Conservation (phyloP, 208 protist species). For the Crithidia thermophila region DNA sequence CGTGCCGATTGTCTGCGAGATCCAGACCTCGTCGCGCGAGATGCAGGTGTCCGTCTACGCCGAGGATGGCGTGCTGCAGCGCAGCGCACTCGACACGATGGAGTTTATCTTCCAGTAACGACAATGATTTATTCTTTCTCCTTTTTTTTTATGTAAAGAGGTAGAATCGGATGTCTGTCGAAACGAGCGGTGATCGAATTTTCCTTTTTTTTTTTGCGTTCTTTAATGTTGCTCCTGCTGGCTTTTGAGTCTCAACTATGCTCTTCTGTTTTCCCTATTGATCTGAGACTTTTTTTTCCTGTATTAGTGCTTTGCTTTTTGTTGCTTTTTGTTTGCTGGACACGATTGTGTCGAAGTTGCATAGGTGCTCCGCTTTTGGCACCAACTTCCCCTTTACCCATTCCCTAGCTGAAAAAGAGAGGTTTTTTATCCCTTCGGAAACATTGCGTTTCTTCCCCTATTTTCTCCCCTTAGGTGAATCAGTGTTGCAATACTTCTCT, state of each 20-base stretch:
- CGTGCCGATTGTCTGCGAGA: conserved; percentile 58
- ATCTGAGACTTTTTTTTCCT: not conserved
- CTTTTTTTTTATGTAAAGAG: too few relatives aligned
- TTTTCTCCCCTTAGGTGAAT: too few relatives aligned
- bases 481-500: too few relatives aligned
- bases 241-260: too few relatives aligned
- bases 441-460: not conserved
- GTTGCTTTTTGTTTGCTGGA: not conserved
- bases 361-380: too few relatives aligned
- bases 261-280: too few relatives aligned
- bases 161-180: too few relatives aligned
- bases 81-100: conserved; percentile 32
- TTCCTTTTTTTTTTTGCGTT: conserved; percentile 1
- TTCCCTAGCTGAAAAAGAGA: not conserved
- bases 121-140: not conserved
- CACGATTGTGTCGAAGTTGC: too few relatives aligned
- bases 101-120: conserved; percentile 28
- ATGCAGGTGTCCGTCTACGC: conserved; percentile 47
- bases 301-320: not conserved
- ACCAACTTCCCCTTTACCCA: too few relatives aligned
- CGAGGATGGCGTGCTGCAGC: conserved; percentile 34
- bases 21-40: conserved; percentile 33
- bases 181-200: too few relatives aligned
- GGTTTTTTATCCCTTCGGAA: not conserved
- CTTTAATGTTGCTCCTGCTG: not conserved